Percentiles rank a stretch among this genome's conserved stretches.
Conservation (phyloP, 768 basidiomycete species). For the Auriscalpium microsporum region DNA sequence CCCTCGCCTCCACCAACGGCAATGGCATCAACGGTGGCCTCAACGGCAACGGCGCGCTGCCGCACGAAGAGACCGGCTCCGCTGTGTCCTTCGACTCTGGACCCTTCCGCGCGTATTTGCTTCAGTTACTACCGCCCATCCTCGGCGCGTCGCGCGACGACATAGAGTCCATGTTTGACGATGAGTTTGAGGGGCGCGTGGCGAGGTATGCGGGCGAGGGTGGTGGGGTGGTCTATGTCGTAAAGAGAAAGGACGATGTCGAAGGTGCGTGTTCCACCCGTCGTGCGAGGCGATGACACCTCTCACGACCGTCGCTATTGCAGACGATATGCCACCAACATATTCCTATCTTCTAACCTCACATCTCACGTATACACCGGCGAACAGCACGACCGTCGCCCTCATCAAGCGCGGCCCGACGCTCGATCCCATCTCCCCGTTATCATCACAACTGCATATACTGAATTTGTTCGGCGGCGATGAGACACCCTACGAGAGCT, state of each 20-base stretch:
- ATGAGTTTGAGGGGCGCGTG: constrained; percentile 68
- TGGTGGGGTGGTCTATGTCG: constrained; percentile 73
- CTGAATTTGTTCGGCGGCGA: constrained; percentile 86
- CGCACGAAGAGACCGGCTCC: constrained; percentile 28
- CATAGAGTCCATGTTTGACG: constrained; percentile 59
- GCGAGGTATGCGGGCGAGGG: constrained; percentile 68
- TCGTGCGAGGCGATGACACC: neutral
- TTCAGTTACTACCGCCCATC: constrained; percentile 67
- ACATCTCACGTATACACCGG: constrained; percentile 71
- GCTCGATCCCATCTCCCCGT: constrained; percentile 71
- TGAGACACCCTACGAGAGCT: constrained; percentile 87
- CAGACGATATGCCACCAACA: constrained; percentile 60
- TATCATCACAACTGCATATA: constrained; percentile 83
- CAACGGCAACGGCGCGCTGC: constrained; percentile 9
- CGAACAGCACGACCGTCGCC: constrained; percentile 79
- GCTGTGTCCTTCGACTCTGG: constrained; percentile 54
- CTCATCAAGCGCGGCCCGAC: constrained; percentile 88
- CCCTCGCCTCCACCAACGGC: constrained; percentile 9
- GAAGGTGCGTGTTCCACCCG: constrained; percentile 44
- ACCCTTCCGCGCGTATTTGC: constrained; percentile 63
- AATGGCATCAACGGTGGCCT: constrained; percentile 14
- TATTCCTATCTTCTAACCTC: constrained; percentile 62
- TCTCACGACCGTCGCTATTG: neutral
- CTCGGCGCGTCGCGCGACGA: constrained; percentile 66
- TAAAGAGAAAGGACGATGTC: constrained; percentile 65